A percentile compares a stretch with the other conserved stretches of the same genome.
phyloP scores from a whole-genome alignment of 805 yeast genomes.

The Brettanomyces bruxellensis region DNA sequence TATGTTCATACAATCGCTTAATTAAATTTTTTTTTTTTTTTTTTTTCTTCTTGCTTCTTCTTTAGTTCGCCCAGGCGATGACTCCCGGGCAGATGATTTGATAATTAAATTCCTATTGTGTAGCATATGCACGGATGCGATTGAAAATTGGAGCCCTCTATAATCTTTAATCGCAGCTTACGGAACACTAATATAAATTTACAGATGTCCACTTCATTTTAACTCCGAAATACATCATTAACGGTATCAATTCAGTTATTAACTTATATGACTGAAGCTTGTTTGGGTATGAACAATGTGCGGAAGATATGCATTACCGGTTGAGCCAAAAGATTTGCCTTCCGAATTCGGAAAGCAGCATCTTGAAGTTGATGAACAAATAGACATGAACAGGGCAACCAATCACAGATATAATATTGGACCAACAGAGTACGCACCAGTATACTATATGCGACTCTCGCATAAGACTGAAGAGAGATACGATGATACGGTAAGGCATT shows the following conservation, averaged over 20 bases:
- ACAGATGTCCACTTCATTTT: too few relatives aligned
- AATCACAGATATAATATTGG: slow-evolving; percentile 46
- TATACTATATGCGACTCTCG: slow-evolving; percentile 12
- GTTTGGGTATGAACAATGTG: slow-evolving; percentile 18
- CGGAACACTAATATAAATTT: too few relatives aligned
- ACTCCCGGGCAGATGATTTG: too few relatives aligned
- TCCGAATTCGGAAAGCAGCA: slow-evolving; percentile 26
- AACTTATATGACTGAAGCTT: neutral
- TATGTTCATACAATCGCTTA: too few relatives aligned
- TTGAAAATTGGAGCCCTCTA: too few relatives aligned
- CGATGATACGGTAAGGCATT: slow-evolving; percentile 9
- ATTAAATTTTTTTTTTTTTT: too few relatives aligned
- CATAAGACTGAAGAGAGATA: neutral
- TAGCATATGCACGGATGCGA: too few relatives aligned
- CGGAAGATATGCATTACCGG: slow-evolving; percentile 26
- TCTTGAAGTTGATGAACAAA: slow-evolving; percentile 19
- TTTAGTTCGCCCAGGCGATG: too few relatives aligned
- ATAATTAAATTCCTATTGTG: too few relatives aligned
- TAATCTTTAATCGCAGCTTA: too few relatives aligned
- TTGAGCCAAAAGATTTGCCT: slow-evolving; percentile 33
- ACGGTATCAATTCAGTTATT: neutral
- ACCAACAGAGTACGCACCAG: slow-evolving; percentile 48
- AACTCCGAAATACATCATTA: too few relatives aligned
- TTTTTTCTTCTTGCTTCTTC: too few relatives aligned
- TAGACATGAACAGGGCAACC: slow-evolving; percentile 14